Base-by-base conservation (phyloP, 148 eudicot species). In the Amaranthus palmeri region DNA sequence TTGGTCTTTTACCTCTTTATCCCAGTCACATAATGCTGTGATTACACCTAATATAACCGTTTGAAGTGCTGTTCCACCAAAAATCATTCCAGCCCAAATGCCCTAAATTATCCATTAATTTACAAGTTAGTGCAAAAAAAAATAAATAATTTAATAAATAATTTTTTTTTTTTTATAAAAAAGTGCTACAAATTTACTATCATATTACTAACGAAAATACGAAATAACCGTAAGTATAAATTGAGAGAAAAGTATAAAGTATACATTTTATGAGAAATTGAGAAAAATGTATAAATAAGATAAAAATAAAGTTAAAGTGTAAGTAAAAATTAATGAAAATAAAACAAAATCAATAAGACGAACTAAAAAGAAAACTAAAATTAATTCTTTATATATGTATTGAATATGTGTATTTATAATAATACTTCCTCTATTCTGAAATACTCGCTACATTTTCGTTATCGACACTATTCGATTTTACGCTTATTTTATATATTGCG, bases 61-160 rank as follows among this genome's bases (percentile, higher is more conserved):
- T 70, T 87, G 91, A 49, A 85, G 81, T 5, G 84, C 83, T 11
- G 91, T 87, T 41, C 91, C 91, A 12, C 88, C 88, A 9, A 87
- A 76, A 1, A 87, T 80, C 91, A 87, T 87, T 45, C 91, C 91
- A 1, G 80, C 85, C 91, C 91, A 85, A 42, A 87, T 85, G 0
- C 87, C 88, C 91, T 85, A 76, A 66, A 25, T 61, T 44, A 54
- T 68, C 10, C 51, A 72, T 13, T 4, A 74, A 66, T 12, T 43
- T 63, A 7, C 55, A 8, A 54, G 43, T 58, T 57, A 14, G 12
- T 9, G 44, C 3, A 15, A 12, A 3, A 51, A 54, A 51, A 18
- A 43, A 10, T 8, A 3, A 14, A 6, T 12, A 44, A 13, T 0
- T 6, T 44, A 48, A 18, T 61, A 43, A 12, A 6, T 41, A 41